phyloP scores from a whole-genome alignment of 73 alveolate genomes.

The Paramecium biaurelia region DNA sequence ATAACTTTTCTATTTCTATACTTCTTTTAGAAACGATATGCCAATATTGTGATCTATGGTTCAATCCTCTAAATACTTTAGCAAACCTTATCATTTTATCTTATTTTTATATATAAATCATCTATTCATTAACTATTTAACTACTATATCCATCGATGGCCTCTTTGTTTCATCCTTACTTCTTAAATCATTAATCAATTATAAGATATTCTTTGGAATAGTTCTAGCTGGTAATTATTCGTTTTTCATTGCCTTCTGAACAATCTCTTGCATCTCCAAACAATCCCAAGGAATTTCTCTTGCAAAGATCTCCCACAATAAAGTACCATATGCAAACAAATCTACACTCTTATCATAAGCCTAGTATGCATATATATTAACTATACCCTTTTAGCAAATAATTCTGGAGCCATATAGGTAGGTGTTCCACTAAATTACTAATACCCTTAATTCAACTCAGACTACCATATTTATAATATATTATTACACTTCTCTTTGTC shows the following conservation, averaged over 20 bases:
- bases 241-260: slow-evolving; percentile 81
- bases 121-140: background rate
- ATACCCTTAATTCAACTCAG: slow-evolving; percentile 94
- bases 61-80: background rate
- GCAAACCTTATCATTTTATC: background rate
- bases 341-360: slow-evolving; percentile 95
- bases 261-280: slow-evolving; percentile 90
- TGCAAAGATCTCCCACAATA: slow-evolving; percentile 95
- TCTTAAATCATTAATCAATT: slow-evolving; percentile 17
- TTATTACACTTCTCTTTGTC: slow-evolving; percentile 75
- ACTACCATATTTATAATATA: background rate
- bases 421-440: slow-evolving; percentile 99
- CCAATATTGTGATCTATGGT: background rate
- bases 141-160: slow-evolving; percentile 31
- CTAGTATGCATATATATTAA: background rate
- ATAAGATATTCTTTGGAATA: background rate
- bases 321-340: slow-evolving; percentile 98
- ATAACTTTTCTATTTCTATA: background rate
- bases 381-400: slow-evolving; percentile 77
- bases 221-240: slow-evolving; percentile 57
- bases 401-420: slow-evolving; percentile 99
- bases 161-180: slow-evolving; percentile 20
- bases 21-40: slow-evolving; percentile 1
- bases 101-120: background rate
- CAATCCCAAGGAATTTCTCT: slow-evolving; percentile 97